Evolutionary conservation across 2,329 filamentous ascomycete genomes (phyloP).

Genomic region (Zarea fungicola): DNA sequence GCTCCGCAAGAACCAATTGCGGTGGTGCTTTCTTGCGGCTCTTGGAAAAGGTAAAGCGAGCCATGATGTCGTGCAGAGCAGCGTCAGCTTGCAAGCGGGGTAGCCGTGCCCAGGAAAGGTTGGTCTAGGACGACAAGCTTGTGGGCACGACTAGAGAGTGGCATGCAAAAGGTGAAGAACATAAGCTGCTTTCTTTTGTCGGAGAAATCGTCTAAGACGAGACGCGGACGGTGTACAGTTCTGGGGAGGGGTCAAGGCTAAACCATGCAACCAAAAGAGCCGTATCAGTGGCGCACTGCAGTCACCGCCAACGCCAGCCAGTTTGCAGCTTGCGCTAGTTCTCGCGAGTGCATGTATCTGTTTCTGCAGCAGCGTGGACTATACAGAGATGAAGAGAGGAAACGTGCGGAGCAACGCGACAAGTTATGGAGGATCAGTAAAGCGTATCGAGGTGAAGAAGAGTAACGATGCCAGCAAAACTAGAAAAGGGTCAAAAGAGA

Average conservation of each 20-base stretch:
- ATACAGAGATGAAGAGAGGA: neutral
- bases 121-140: slow-evolving; percentile 1
- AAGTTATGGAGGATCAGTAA: neutral
- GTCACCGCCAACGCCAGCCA: neutral
- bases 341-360: neutral
- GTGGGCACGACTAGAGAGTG: neutral
- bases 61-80: slow-evolving; percentile 25
- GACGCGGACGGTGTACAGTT: neutral
- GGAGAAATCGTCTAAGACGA: neutral
- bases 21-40: slow-evolving; percentile 38
- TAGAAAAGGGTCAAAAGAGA: slow-evolving; percentile 2
- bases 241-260: slow-evolving; percentile 11
- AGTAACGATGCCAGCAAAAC: neutral
- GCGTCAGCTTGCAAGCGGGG: neutral
- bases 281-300: slow-evolving; percentile 8
- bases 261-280: slow-evolving; percentile 1
- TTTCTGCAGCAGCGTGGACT: neutral
- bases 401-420: neutral
- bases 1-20: slow-evolving; percentile 26
- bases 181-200: neutral
- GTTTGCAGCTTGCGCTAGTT: slow-evolving; percentile 6
- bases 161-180: neutral
- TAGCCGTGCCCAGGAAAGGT: neutral
- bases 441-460: neutral
- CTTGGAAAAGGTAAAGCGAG: slow-evolving; percentile 45